phyloP scores from a whole-genome alignment of 495 filamentous ascomycete genomes.

The Hypoxylon trugodes region DNA sequence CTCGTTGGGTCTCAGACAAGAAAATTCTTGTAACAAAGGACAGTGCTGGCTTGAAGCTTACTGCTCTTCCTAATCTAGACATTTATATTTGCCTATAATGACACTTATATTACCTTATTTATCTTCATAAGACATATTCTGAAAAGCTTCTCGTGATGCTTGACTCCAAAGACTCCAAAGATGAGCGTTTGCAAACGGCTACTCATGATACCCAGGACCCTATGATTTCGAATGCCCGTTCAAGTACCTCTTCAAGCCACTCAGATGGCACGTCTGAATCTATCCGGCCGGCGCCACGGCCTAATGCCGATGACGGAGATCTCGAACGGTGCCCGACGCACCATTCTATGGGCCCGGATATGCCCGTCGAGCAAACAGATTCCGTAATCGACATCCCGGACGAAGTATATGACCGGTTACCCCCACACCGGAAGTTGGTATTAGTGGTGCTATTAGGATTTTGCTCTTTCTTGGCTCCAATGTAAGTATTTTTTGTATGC shows the following conservation, averaged over 20 bases:
- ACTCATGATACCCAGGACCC: neutral
- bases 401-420: slow-evolving; percentile 62
- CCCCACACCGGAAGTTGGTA: slow-evolving; percentile 62
- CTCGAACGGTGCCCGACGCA: slow-evolving; percentile 44
- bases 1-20: neutral
- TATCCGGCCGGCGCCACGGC: slow-evolving; percentile 15
- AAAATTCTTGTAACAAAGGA: slow-evolving; percentile 10
- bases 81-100: slow-evolving; percentile 22
- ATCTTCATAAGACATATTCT: slow-evolving; percentile 9
- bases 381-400: slow-evolving; percentile 55
- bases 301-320: slow-evolving; percentile 4
- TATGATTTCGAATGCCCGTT: neutral
- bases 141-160: slow-evolving; percentile 16
- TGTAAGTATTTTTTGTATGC: no score
- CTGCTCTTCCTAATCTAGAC: neutral
- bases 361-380: slow-evolving; percentile 49
- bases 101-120: slow-evolving; percentile 2
- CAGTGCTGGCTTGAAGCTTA: slow-evolving; percentile 6
- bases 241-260: slow-evolving; percentile 34
- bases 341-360: slow-evolving; percentile 46
- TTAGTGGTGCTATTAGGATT: slow-evolving; percentile 72
- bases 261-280: slow-evolving; percentile 24
- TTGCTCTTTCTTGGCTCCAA: slow-evolving; percentile 73
- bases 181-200: slow-evolving; percentile 2
- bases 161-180: slow-evolving; percentile 20